Base-by-base conservation (phyloP, 768 basidiomycete species). In the Trametes cingulata region DNA sequence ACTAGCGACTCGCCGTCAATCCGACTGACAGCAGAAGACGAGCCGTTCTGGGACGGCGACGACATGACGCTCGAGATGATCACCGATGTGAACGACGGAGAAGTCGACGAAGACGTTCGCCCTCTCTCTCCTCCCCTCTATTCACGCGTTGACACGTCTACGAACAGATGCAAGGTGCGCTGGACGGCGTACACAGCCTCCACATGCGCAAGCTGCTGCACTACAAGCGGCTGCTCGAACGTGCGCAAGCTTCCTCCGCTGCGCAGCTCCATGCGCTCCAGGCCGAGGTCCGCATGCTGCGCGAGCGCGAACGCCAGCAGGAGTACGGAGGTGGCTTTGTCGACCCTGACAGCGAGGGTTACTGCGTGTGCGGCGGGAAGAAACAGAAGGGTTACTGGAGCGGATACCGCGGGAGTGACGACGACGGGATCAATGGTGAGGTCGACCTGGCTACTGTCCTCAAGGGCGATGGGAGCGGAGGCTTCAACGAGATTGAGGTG, bases 191-290 rank as follows among this genome's bases (percentile, higher is more conserved):
- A 36, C 68, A 74, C 10, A 70, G 69, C 17, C 66, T 81, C 20
- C 82, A 85, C 63, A 72, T 75, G 29, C 71, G 71, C 39, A 90
- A 89, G 65, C 80, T 92, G 14, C 79, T 85, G 15, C 84, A 86
- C 58, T 88, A 90, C 73, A 93, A 88, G 68, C 82, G 91, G 1
- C 79, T 94, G 1, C 80, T 94, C 13, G 91, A 94, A 65, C 87
- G 87, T 40, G 82, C 90, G 0, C 93, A 94, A 66, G 84, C 87
- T 2, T 85, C 86, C 9, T 80, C 88, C 1, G 90, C 91, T 0
- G 87, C 91, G 1, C 93, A 94, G 67, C 76, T 93, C 1, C 91
- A 94, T 67, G 91, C 93, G 0, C 76, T 95, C 0, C 91, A 93
- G 73, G 91, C 91, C 1, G 90, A 94, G 68, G 77, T 92, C 3